Evolutionary conservation across 768 basidiomycete genomes (phyloP).

Genomic region (Boletus coccyginus): DNA sequence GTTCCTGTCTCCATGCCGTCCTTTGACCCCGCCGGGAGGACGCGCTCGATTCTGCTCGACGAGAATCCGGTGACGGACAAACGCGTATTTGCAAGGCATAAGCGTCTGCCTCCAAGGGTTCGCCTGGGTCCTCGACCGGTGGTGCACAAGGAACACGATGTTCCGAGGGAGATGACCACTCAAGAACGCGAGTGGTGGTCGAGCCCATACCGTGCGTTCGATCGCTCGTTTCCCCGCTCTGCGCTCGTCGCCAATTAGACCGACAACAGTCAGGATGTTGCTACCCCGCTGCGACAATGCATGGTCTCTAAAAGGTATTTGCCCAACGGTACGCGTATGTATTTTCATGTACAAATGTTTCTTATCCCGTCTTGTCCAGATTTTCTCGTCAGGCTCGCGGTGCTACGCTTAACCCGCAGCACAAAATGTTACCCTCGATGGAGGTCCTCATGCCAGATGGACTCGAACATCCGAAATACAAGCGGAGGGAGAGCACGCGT

Average conservation of each 20-base stretch:
- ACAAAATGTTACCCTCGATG: conserved; percentile 26
- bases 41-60: conserved; percentile 62
- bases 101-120: conserved; percentile 51
- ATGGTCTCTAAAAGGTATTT: conserved; percentile 45
- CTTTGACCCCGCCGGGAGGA: conserved; percentile 41
- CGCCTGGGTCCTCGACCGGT: conserved; percentile 29
- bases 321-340: conserved; percentile 50
- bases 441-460: conserved; percentile 52
- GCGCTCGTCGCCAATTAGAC: not conserved
- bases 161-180: conserved; percentile 55
- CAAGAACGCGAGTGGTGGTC: conserved; percentile 68
- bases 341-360: not conserved
- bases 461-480: conserved; percentile 63
- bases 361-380: conserved; percentile 38
- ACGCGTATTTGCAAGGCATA: conserved; percentile 51
- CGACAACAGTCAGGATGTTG: conserved; percentile 65
- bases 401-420: conserved; percentile 42
- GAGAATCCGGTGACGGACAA: conserved; percentile 56
- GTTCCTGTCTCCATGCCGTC: conserved; percentile 38
- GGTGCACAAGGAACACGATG: conserved; percentile 29
- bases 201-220: conserved; percentile 66
- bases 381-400: conserved; percentile 60
- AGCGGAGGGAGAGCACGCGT: conserved; percentile 42
- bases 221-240: not conserved
- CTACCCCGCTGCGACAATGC: conserved; percentile 61